These are phyloP conservation scores for Claviceps pazoutovae DNA, from an alignment of 2,329 filamentous ascomycete species.

Conservation along the genomic window DNA sequence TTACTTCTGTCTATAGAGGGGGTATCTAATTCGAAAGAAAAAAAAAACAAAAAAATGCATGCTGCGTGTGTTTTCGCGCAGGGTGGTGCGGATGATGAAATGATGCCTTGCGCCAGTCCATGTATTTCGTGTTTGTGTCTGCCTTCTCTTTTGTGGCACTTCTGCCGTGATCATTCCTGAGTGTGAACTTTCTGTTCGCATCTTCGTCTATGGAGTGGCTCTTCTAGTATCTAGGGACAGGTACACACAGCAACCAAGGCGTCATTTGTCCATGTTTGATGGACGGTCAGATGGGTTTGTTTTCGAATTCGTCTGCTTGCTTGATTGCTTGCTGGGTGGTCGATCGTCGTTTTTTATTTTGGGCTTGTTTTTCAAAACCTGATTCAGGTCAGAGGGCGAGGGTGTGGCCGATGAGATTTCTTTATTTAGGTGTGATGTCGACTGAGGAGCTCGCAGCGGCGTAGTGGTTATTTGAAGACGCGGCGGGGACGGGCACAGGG, in stretches of 20 bases:
- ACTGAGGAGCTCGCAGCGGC: conserved; percentile 17
- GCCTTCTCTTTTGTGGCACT: background rate
- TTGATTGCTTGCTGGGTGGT: too few species aligned
- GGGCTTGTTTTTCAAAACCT: background rate
- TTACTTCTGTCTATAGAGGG: background rate
- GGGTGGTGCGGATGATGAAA: background rate
- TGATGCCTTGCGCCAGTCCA: background rate
- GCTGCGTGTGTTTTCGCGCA: too few species aligned
- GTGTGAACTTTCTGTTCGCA: background rate
- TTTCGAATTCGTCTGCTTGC: background rate
- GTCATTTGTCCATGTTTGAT: background rate
- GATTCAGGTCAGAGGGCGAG: too few species aligned
- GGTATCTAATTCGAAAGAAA: conserved; percentile 2
- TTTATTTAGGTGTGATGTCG: conserved; percentile 9
- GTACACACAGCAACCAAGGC: background rate
- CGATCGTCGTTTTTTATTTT: background rate
- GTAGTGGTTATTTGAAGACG: conserved; percentile 7
- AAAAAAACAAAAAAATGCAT: background rate
- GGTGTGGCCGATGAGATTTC: background rate
- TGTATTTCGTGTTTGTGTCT: background rate
- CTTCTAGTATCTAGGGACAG: background rate
- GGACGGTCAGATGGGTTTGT: background rate
- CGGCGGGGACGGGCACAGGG: conserved; percentile 18
- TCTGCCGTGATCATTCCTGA: too few species aligned
- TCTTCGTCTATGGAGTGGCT: background rate